A percentile compares a stretch with the other conserved stretches of the same genome.
phyloP scores from a whole-genome alignment of 164 flowering plant species.

The Stephania cephalantha region DNA sequence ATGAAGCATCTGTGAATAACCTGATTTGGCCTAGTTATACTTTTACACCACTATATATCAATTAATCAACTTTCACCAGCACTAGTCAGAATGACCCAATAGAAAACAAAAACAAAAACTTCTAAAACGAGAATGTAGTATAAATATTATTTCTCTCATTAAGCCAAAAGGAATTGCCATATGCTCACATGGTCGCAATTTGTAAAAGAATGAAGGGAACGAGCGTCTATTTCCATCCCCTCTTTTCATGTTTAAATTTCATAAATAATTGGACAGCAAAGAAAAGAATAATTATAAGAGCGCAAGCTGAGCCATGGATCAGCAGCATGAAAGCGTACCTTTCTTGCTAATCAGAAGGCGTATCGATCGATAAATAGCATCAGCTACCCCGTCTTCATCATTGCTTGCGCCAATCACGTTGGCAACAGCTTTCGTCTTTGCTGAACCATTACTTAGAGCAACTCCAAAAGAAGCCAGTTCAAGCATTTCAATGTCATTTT shows the following conservation, averaged over 20 bases:
- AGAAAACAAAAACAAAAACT: neutral
- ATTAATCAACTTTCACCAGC: too few species aligned
- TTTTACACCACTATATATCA: too few species aligned
- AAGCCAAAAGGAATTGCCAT: neutral
- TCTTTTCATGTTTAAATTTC: neutral
- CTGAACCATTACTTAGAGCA: slow-evolving; percentile 84
- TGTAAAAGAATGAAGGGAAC: neutral
- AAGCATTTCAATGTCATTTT: slow-evolving; percentile 94
- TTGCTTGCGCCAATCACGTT: slow-evolving; percentile 70
- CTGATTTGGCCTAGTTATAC: too few species aligned
- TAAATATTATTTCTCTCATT: neutral
- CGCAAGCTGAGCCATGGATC: neutral
- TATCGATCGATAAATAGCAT: slow-evolving; percentile 87
- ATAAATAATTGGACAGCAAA: neutral
- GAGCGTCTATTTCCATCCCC: neutral
- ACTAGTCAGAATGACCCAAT: too few species aligned
- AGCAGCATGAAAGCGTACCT: neutral
- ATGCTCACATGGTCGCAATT: neutral
- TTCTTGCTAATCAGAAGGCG: slow-evolving; percentile 49
- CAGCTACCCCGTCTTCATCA: slow-evolving; percentile 96
- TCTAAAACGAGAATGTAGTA: neutral
- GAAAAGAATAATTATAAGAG: neutral
- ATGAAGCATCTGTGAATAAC: too few species aligned
- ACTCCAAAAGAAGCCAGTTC: slow-evolving; percentile 79
- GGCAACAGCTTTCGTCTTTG: slow-evolving; percentile 81